These are phyloP conservation scores for Gremmenia infestans DNA, from an alignment of 2,329 filamentous ascomycete species.

Conservation along the genomic window DNA sequence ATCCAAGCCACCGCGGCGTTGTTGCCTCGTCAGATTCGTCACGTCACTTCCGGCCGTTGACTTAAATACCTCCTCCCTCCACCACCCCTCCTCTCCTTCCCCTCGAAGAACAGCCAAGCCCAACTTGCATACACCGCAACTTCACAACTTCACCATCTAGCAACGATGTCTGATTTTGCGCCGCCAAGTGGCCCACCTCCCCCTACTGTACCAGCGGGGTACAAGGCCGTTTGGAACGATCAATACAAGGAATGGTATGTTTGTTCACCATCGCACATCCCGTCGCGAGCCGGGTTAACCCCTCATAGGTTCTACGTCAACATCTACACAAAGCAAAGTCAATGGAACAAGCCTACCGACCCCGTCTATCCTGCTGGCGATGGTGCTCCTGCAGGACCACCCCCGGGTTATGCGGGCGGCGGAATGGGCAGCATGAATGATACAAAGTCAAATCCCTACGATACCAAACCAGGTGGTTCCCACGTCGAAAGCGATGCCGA, in stretches of 20 bases:
- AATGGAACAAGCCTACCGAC: constrained; percentile 80
- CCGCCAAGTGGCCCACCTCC: constrained; percentile 41
- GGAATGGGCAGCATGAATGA: constrained; percentile 31
- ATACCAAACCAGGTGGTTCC: constrained; percentile 23
- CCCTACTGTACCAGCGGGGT: constrained; percentile 62
- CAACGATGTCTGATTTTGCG: constrained; percentile 28
- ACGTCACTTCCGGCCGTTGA: no score
- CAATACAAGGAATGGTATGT: constrained; percentile 79
- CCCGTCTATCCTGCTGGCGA: constrained; percentile 59
- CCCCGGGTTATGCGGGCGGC: constrained; percentile 49
- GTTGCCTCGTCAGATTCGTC: no score
- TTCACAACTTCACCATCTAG: neutral
- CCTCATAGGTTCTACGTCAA: constrained; percentile 82
- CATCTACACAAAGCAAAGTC: constrained; percentile 78
- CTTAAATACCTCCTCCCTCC: no score
- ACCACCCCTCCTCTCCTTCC: no score
- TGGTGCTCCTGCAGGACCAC: constrained; percentile 51
- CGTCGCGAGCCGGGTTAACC: constrained; percentile 14
- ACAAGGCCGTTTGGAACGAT: constrained; percentile 80
- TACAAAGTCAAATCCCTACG: constrained; percentile 69
- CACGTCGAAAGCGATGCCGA: constrained; percentile 61
- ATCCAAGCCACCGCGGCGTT: no score
- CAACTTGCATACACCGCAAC: neutral
- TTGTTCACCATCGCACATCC: neutral
- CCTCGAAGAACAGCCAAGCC: no score